These are phyloP conservation scores for Forsythia suspensa DNA, from an alignment of 257 asterid species.

Conservation along the genomic window DNA sequence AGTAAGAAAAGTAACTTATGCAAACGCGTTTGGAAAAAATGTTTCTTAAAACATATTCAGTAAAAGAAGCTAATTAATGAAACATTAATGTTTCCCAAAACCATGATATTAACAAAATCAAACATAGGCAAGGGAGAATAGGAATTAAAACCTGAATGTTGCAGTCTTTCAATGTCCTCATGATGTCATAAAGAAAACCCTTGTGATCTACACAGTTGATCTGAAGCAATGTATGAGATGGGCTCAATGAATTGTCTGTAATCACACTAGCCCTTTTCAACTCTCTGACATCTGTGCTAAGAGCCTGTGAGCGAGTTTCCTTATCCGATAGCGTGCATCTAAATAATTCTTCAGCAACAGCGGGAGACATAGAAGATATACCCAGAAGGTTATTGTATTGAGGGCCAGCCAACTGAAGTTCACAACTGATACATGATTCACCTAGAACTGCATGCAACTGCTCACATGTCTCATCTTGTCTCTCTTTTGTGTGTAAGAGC, in stretches of 20 bases:
- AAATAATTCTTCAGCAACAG: conserved; percentile 63
- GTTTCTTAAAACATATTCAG: too few species aligned
- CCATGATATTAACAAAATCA: neutral
- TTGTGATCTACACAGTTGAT: conserved; percentile 75
- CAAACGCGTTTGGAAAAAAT: too few species aligned
- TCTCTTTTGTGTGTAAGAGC: conserved; percentile 63
- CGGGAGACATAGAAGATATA: conserved; percentile 53
- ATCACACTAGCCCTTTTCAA: conserved; percentile 59
- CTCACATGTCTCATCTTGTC: conserved; percentile 56
- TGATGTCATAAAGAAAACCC: conserved; percentile 80
- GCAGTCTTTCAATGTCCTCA: conserved; percentile 75
- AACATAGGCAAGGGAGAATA: neutral
- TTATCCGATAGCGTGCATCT: conserved; percentile 54
- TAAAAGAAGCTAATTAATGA: neutral
- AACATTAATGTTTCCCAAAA: neutral
- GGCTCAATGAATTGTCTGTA: conserved; percentile 74
- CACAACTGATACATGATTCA: conserved; percentile 72
- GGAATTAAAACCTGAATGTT: conserved; percentile 52
- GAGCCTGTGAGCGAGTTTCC: conserved; percentile 62
- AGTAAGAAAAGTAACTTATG: neutral
- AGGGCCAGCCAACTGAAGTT: conserved; percentile 65
- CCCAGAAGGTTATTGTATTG: conserved; percentile 43
- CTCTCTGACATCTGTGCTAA: conserved; percentile 57
- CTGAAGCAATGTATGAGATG: conserved; percentile 89
- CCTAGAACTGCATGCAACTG: conserved; percentile 61